Base-by-base conservation (phyloP, 108 stramenopile species). In the Epithemia pelagica region DNA sequence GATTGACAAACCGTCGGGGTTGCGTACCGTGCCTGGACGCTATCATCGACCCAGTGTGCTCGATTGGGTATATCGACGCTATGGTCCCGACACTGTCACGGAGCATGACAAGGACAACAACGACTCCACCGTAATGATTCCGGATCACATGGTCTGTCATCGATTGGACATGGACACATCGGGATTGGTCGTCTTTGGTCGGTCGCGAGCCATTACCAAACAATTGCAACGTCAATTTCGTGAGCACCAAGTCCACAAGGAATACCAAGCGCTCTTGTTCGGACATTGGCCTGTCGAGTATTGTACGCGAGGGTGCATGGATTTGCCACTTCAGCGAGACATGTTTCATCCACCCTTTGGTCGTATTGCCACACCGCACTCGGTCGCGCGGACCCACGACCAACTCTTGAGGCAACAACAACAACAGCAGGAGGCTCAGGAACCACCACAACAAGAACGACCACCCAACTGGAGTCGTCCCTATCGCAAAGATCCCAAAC, bases 81-180 rank as follows among this genome's bases (percentile, higher is more conserved):
- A 53, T 62, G 66, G 61, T 26, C 75, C 75, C 5, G n/a, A n/a
- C n/a, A n/a, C n/a, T n/a, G n/a, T n/a, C n/a, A 63, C 54, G 26
- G 62, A 30, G 28, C 46, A 58, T 53, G 59, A 66, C 59, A n/a
- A n/a, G n/a, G n/a, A n/a, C n/a, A n/a, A n/a, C n/a, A n/a, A n/a
- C n/a, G 21, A 22, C n/a, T 1, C 33, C 15, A 57, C 30, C 18
- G 10, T 15, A 46, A 10, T 46, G 37, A 46, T 46, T 10, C 56
- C 56, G 23, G 60, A 57, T 57, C n/a, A 64, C 32, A 87, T 88
- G 87, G 82, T 90, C 58, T 81, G 85, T 31, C 92, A 93, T 73
- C 81, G 92, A 60, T 74, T 93, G 33, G 92, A 88, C 56, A 90
- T 93, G 89, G 92, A 90, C 71, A 93, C 92, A 1, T 78, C 77